These are phyloP conservation scores for Polyporus arcularius DNA, from an alignment of 768 basidiomycete genomes.

Conservation along the genomic window DNA sequence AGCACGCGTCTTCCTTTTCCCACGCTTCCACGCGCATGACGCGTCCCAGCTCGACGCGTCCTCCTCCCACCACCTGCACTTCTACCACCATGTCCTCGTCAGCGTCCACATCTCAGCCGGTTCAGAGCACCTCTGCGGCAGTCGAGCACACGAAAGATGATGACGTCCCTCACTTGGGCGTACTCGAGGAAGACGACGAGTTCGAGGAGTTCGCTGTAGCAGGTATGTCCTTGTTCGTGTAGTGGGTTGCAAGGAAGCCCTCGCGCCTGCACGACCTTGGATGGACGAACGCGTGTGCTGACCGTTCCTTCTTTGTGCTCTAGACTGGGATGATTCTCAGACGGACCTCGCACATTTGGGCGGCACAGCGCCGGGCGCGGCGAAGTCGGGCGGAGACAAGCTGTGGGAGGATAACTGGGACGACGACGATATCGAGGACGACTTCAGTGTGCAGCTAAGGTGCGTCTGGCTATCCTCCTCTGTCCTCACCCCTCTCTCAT, in stretches of 20 bases:
- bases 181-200: slow-evolving; percentile 97
- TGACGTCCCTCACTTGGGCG: slow-evolving; percentile 71
- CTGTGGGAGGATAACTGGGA: slow-evolving; percentile 99
- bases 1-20: slow-evolving; percentile 1
- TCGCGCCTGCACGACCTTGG: neutral
- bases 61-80: neutral
- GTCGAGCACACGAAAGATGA: slow-evolving; percentile 33
- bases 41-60: neutral
- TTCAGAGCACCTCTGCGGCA: slow-evolving; percentile 24
- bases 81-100: slow-evolving; percentile 25
- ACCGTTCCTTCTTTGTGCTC: neutral
- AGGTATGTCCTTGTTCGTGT: slow-evolving; percentile 45
- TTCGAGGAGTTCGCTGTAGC: slow-evolving; percentile 91
- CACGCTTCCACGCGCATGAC: slow-evolving; percentile 3
- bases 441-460: slow-evolving; percentile 95
- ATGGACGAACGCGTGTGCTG: neutral
- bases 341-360: slow-evolving; percentile 81
- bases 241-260: neutral
- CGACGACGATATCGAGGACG: slow-evolving; percentile 97
- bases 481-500: neutral
- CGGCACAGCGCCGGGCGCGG: slow-evolving; percentile 71
- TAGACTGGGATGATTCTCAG: slow-evolving; percentile 87
- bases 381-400: slow-evolving; percentile 82
- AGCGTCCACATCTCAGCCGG: slow-evolving; percentile 30
- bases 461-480: slow-evolving; percentile 39